Base-by-base conservation (phyloP, 2,329 filamentous ascomycete genomes). In the Balansia obtecta region DNA sequence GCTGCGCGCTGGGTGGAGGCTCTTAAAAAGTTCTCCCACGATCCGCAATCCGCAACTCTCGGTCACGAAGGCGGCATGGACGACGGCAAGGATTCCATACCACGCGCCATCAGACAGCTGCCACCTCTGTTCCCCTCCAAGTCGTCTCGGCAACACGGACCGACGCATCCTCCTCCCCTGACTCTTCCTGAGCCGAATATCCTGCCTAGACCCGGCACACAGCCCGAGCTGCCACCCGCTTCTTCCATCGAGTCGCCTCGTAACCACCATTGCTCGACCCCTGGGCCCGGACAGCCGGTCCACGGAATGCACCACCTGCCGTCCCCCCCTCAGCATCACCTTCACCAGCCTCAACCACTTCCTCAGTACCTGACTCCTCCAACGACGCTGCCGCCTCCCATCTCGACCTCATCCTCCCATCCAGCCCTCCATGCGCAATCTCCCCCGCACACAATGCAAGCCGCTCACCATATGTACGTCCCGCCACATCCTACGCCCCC, bases 1-100 rank as follows among this genome's bases (percentile, higher is more conserved):
- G 73, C 75, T 1, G 64, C 65, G n/a, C 68, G 73, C 7, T 78
- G 75, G 75, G 67, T 72, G n/a, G 71, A 72, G 7, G 68, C 71
- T 1, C 60, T 78, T 2, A 70, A 73, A 46, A 70, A 68, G 41
- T 74, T 75, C 58, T 69, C 67, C 43, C 65, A 65, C 27, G 69
- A 73, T 50, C 67, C 71, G 7, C 69, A 68, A 49, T 65, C 66
- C 13, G 59, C 64, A 32, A 61, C 66, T 2, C 61, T 67, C 6
- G 65, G 62, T 15, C 61, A 67, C 13, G 70, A 76, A 51, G 70
- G 68, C 11, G 71, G 72, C 46, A 76, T 77, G 74, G 71, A 72
- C 8, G 73, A 77, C 46, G 71, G 73, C 50, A 66, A 59, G 50
- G 65, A 68, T 20, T 60, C 62, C 12, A 55, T 64, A 1, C 62